Base-by-base conservation (phyloP, 345 rosid genomes). In the Eucalyptus marginata region DNA sequence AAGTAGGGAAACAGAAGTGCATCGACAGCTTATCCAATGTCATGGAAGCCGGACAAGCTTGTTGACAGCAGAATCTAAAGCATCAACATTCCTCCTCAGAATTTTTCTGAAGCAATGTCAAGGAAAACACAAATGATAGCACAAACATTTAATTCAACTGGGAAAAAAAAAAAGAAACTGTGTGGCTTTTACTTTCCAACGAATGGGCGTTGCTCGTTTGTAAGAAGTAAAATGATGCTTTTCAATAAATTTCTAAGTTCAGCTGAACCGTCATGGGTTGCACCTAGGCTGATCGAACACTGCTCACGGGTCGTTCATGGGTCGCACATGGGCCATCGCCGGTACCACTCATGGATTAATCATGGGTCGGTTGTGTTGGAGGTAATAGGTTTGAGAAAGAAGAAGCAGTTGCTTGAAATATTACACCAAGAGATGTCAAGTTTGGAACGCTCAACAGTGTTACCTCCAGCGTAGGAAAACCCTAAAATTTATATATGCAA, bases 41-140 rank as follows among this genome's bases (percentile, higher is more conserved):
- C 91, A 95, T 52, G 96, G 97, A 86, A 92, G 91, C 29, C 96
- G 95, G 87, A 95, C 87, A 87, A 97, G 94, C 90, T 91, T 95
- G 95, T 94, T 95, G 59, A 96, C 98, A 56, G 98, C 97, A 47
- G 95, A 88, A 89, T 98, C 99, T 49, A 97, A 93, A 88, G 92
- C 93, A 92, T 98, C 99, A 36, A 96, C 99, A 88, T 96, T 96
- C 91, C 94, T 94, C 93, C 98, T 93, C 91, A 98, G 86, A 85
- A 93, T 31, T 92, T 98, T 97, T 93, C 99, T 97, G 91, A 64
- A 86, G 49, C 68, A 50, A 46, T 14, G 68, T 95, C 87, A 94
- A 95, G 96, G 94, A 92, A 88, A 50, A 91, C 88, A 88, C 80
- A 33, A 50, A 76, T 89, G 18, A 86, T 36, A 64, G 86, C 86